Base-by-base conservation (phyloP, 1,284 basidiomycete species). In the Stygiomarasmius scandens region DNA sequence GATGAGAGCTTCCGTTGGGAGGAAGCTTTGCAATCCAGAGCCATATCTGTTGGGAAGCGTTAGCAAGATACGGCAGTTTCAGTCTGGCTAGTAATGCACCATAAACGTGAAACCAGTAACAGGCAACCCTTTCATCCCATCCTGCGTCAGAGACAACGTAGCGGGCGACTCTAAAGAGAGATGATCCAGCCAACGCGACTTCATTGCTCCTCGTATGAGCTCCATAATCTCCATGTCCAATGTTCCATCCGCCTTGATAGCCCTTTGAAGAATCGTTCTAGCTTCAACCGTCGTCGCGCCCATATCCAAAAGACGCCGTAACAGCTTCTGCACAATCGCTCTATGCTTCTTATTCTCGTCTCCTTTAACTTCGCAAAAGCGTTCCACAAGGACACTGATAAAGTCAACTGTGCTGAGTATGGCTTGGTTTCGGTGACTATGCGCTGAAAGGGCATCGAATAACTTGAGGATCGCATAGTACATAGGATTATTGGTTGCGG, bases 131-230 rank as follows among this genome's bases (percentile, higher is more conserved):
- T 77, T 80, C 44, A 71, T 65, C 25, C 66, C 69, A 27, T 75
- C 72, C 48, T 84, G 77, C 0, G 68, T 68, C 20, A 85, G 65
- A 2, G 76, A 72, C 2, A 90, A 62, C 2, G 79, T 72, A 2
- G 87, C 81, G 4, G 72, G 67, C 2, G 78, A 77, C 66, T 85
- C 84, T 61, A 92, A 72, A 2, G 85, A 89, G 59, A 92, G 81
- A 64, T 92, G 90, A 58, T 85, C 81, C 0, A 86, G 82, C 90
- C 89, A 92, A 27, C 83, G 79, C 46, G 85, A 83, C 67, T 82
- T 87, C 77, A 89, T 84, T 0, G 82, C 83, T 32, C 81, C 77
- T 9, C 87, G 81, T 54, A 92, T 76, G 22, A 90, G 69, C 50
- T 92, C 90, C 44, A 91, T 69, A 44, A 90, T 77, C 52, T 89